These are phyloP conservation scores for Gynandropsis gynandra DNA, from an alignment of 345 rosid genomes.

Conservation along the genomic window DNA sequence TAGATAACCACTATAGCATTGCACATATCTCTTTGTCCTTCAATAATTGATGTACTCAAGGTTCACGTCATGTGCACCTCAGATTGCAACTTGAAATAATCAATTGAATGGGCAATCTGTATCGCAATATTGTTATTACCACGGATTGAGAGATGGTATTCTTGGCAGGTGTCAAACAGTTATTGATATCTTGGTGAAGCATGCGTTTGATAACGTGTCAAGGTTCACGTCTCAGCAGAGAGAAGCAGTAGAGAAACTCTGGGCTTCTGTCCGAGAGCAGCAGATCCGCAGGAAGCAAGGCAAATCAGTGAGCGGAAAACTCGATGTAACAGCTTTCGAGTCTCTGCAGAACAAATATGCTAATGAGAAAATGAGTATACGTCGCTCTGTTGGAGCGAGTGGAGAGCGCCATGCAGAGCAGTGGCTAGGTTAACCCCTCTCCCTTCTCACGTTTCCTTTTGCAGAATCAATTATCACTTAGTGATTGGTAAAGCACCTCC, in stretches of 20 bases:
- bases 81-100: no score
- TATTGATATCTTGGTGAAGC: constrained; percentile 92
- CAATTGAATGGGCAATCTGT: no score
- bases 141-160: constrained; percentile 4
- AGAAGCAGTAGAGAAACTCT: constrained; percentile 76
- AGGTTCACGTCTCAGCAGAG: constrained; percentile 80
- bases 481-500: background rate
- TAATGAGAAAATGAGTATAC: constrained; percentile 78
- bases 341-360: constrained; percentile 83
- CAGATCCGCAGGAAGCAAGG: constrained; percentile 83
- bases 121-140: no score
- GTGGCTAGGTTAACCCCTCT: constrained; percentile 97
- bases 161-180: constrained; percentile 87
- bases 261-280: constrained; percentile 83
- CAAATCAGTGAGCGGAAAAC: constrained; percentile 81
- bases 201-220: constrained; percentile 67
- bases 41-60: background rate
- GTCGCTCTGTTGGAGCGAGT: constrained; percentile 72
- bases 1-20: no score
- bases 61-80: no score
- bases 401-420: constrained; percentile 87
- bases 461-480: no score
- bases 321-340: constrained; percentile 85
- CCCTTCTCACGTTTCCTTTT: no score
- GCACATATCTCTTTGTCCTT: no score